A percentile compares a stretch with the other conserved stretches of the same genome.
These are phyloP conservation scores for Manihot esculenta DNA, from an alignment of 441 rosid species.

Conservation along the genomic window DNA sequence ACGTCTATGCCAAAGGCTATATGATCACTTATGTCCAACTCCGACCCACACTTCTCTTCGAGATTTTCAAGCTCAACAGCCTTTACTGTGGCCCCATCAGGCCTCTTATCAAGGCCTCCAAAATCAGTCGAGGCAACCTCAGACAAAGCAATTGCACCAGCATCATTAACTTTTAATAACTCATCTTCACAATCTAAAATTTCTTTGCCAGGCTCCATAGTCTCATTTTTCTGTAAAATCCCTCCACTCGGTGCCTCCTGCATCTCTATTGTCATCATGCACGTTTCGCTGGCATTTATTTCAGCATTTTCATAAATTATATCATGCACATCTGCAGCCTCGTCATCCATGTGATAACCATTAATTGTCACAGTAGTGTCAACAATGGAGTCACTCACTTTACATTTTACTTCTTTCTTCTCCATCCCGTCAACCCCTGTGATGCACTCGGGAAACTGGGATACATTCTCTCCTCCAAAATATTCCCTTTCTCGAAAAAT, in stretches of 20 bases:
- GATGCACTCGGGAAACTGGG: neutral
- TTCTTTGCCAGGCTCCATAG: neutral
- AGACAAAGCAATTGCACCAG: neutral
- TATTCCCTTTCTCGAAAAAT: conserved; percentile 2
- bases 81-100: conserved; percentile 9
- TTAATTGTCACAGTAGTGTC: neutral
- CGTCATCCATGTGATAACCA: conserved; percentile 1
- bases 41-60: conserved; percentile 1
- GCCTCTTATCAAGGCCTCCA: conserved; percentile 4
- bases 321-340: conserved; percentile 5
- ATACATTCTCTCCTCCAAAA: conserved; percentile 1
- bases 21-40: conserved; percentile 7
- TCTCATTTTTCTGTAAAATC: neutral
- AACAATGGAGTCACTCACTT: neutral
- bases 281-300: neutral
- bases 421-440: neutral
- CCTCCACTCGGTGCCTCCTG: conserved; percentile 2
- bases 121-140: neutral
- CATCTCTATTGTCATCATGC: neutral
- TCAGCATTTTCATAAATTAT: neutral
- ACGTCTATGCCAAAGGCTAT: conserved; percentile 9
- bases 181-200: neutral
- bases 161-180: neutral
- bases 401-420: conserved; percentile 4
- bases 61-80: conserved; percentile 10